phyloP scores from a whole-genome alignment of 352 stramenopile species.

The Lagenidium sp. region DNA sequence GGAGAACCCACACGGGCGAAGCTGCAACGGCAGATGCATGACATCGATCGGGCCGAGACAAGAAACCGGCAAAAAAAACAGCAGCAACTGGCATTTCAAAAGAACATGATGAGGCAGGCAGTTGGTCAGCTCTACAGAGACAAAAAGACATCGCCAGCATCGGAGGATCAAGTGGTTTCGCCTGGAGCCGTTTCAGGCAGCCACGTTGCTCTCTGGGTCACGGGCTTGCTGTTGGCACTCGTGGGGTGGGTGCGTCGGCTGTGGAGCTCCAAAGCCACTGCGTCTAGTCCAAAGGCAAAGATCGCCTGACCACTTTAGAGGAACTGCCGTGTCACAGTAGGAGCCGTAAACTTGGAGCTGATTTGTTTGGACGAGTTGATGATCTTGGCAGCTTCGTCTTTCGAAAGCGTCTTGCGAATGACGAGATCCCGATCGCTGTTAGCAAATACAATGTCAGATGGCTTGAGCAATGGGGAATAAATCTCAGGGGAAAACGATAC shows the following conservation, averaged over 20 bases:
- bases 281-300: neutral
- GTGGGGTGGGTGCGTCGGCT: constrained; percentile 4
- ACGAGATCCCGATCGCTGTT: constrained; percentile 64
- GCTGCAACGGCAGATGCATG: constrained; percentile 34
- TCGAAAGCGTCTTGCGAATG: constrained; percentile 45
- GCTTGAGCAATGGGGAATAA: neutral
- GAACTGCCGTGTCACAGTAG: constrained; percentile 77
- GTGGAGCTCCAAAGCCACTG: no score
- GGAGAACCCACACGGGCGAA: constrained; percentile 4
- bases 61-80: constrained; percentile 25
- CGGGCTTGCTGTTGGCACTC: neutral
- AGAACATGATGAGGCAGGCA: constrained; percentile 70
- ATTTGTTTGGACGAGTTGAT: constrained; percentile 71
- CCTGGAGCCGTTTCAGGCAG: no score
- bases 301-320: no score
- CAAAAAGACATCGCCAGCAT: no score
- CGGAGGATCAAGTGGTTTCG: no score
- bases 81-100: constrained; percentile 32
- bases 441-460: neutral
- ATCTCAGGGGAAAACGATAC: neutral
- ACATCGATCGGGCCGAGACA: constrained; percentile 39
- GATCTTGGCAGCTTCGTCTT: constrained; percentile 59
- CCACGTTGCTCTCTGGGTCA: neutral
- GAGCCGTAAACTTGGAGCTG: constrained; percentile 80
- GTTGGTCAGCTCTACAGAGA: constrained; percentile 65